Evolutionary conservation across 306 rosid genomes (phyloP).

Genomic region (Prunus davidiana): DNA sequence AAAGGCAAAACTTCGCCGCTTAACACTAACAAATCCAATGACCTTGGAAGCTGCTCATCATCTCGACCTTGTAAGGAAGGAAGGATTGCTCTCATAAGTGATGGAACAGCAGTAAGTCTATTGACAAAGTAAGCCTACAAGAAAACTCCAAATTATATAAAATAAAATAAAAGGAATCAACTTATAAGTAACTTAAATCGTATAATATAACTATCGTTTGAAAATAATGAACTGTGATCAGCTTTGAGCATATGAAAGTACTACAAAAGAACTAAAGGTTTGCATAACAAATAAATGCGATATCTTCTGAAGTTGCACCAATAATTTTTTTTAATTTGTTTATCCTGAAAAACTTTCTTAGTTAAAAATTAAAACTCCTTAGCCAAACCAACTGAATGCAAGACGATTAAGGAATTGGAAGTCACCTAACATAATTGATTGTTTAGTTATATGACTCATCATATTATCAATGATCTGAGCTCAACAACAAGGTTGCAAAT

Average conservation of each 20-base stretch:
- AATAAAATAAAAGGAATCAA: neutral
- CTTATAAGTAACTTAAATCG: neutral
- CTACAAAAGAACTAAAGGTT: neutral
- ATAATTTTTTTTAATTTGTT: neutral
- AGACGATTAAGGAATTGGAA: neutral
- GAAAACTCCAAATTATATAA: slow-evolving; percentile 19
- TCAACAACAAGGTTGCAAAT: neutral
- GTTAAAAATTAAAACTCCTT: neutral
- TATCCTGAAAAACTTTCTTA: neutral
- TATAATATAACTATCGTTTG: neutral
- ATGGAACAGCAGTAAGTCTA: slow-evolving; percentile 82
- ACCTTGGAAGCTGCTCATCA: slow-evolving; percentile 24
- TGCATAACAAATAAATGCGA: neutral
- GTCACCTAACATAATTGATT: neutral
- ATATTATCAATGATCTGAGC: neutral
- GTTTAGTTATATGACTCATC: neutral
- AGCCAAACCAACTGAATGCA: neutral
- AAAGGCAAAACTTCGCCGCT: slow-evolving; percentile 80
- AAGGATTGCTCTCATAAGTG: slow-evolving; percentile 71
- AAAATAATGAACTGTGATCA: neutral
- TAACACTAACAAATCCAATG: slow-evolving; percentile 70
- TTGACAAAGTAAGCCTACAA: slow-evolving; percentile 65
- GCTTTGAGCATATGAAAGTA: neutral
- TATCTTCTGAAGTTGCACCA: neutral
- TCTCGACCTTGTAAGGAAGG: slow-evolving; percentile 50